phyloP scores from a whole-genome alignment of 306 rosid genomes.

The Cicer chorassanicum region DNA sequence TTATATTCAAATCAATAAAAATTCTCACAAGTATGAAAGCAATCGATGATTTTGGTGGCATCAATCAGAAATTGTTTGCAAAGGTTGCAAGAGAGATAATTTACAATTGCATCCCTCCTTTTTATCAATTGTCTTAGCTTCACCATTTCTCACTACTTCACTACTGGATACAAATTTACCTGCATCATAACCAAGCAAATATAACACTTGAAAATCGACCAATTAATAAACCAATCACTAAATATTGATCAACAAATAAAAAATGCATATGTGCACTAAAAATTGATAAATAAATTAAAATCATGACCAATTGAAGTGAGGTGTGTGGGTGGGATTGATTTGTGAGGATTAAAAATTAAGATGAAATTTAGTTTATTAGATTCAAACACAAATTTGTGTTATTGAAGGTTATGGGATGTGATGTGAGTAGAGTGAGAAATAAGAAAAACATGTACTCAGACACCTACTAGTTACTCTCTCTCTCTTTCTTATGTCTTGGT shows the following conservation, averaged over 20 bases:
- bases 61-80: conserved; percentile 70
- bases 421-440: background rate
- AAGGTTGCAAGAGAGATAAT: conserved; percentile 84
- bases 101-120: conserved; percentile 60
- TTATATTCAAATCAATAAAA: background rate
- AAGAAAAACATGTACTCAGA: no score
- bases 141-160: background rate
- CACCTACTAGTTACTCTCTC: background rate
- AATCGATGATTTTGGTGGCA: conserved; percentile 83
- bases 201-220: background rate
- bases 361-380: no score
- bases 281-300: no score
- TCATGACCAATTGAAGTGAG: no score
- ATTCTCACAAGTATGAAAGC: conserved; percentile 92
- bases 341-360: no score
- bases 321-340: no score
- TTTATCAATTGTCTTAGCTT: background rate
- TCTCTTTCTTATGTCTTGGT: background rate
- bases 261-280: no score
- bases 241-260: background rate
- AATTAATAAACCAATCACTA: background rate
- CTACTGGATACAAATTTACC: conserved; percentile 4
- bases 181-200: background rate
- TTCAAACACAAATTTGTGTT: background rate
- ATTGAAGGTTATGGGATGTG: no score